These are phyloP conservation scores for Penicillium chermesinum DNA, from an alignment of 495 filamentous ascomycete species.

Conservation along the genomic window DNA sequence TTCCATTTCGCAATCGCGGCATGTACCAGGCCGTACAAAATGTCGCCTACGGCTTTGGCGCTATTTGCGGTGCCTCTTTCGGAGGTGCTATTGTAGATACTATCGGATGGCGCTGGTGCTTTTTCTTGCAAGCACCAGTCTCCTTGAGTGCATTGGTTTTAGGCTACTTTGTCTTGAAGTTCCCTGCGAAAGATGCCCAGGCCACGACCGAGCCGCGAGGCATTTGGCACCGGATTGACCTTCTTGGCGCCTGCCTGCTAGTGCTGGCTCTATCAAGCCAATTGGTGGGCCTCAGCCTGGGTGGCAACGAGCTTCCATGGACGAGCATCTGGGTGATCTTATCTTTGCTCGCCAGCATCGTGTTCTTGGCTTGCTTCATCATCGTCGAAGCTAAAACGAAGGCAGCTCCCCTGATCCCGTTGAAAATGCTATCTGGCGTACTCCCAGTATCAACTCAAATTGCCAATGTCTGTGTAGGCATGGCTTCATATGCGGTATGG, in stretches of 20 bases:
- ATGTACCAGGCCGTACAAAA: conserved; percentile 65
- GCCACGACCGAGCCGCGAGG: conserved; percentile 25
- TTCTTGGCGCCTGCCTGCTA: conserved; percentile 50
- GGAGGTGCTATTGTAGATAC: conserved; percentile 62
- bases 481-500: conserved; percentile 60
- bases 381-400: conserved; percentile 51
- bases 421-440: conserved; percentile 50
- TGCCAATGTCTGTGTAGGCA: conserved; percentile 56
- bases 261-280: conserved; percentile 54
- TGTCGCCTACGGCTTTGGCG: conserved; percentile 57
- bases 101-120: conserved; percentile 64
- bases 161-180: conserved; percentile 49
- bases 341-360: conserved; percentile 46
- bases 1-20: conserved; percentile 56
- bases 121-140: conserved; percentile 43
- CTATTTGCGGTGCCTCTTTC: conserved; percentile 61
- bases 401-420: conserved; percentile 57
- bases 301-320: conserved; percentile 61
- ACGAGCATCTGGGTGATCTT: conserved; percentile 49
- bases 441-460: conserved; percentile 51
- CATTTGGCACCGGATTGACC: conserved; percentile 53
- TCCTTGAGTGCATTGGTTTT: conserved; percentile 48
- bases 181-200: conserved; percentile 20
- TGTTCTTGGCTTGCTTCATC: conserved; percentile 47
- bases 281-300: conserved; percentile 54